A percentile compares a stretch with the other conserved stretches of the same genome.
These are phyloP conservation scores for Carallia brachiata DNA, from an alignment of 345 rosid species.

Conservation along the genomic window DNA sequence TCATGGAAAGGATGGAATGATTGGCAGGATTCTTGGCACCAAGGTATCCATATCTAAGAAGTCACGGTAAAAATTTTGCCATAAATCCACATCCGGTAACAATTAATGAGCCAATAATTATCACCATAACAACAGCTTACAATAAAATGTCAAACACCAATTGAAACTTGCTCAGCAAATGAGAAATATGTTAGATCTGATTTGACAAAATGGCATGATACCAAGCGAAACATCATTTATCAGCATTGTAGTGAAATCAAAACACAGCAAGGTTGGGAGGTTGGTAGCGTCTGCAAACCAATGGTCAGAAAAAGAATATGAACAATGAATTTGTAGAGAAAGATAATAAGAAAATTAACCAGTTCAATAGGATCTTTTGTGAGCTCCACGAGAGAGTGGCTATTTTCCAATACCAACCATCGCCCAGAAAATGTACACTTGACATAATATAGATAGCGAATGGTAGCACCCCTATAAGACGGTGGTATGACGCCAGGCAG, in stretches of 20 bases:
- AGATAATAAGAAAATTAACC: constrained; percentile 49
- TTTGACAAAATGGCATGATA: background rate
- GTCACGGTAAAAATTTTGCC: background rate
- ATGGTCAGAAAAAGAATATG: background rate
- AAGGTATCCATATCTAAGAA: too few relatives aligned
- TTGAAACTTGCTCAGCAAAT: background rate
- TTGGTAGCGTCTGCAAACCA: background rate
- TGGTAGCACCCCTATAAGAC: constrained; percentile 76
- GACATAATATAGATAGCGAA: constrained; percentile 83
- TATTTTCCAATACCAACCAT: constrained; percentile 68
- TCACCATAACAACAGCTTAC: background rate
- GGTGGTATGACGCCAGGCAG: constrained; percentile 83
- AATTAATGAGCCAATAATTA: background rate
- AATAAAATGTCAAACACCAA: background rate
- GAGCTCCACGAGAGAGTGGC: constrained; percentile 43
- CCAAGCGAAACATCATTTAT: background rate
- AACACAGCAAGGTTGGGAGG: background rate
- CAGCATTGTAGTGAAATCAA: background rate
- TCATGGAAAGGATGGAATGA: too few relatives aligned
- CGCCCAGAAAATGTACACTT: constrained; percentile 55
- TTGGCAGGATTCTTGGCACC: too few relatives aligned
- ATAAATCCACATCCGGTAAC: background rate
- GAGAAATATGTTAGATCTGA: background rate
- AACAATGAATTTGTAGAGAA: constrained; percentile 13
- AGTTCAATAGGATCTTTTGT: constrained; percentile 49